Conservation (phyloP, 2,329 filamentous ascomycete species). For the Keithomyces neogunnii region DNA sequence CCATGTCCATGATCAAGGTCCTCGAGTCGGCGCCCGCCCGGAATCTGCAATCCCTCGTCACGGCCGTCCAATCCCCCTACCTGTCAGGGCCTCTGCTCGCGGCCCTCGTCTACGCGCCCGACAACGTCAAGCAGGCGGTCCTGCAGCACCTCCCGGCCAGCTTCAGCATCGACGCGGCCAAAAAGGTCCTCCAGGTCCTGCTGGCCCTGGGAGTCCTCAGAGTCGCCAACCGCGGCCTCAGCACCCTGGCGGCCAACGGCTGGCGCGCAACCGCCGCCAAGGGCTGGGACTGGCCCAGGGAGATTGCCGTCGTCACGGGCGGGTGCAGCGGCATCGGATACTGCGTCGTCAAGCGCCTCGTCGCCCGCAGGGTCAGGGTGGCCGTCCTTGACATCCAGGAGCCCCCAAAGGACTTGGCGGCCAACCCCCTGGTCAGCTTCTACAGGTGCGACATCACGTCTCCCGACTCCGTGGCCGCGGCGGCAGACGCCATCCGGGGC, state of each 20-base stretch:
- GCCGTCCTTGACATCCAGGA: slow-evolving; percentile 56
- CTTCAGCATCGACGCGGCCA: slow-evolving; percentile 4
- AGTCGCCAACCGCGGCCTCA: slow-evolving; percentile 16
- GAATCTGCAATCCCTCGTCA: slow-evolving; percentile 4
- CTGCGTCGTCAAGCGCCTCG: slow-evolving; percentile 23
- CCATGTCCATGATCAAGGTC: slow-evolving; percentile 6
- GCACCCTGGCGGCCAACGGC: slow-evolving; percentile 19
- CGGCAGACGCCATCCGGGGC: slow-evolving; percentile 27
- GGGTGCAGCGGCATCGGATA: slow-evolving; percentile 34
- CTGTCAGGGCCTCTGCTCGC: slow-evolving; percentile 11
- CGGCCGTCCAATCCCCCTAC: slow-evolving; percentile 8
- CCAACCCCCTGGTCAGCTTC: slow-evolving; percentile 15
- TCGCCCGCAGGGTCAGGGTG: slow-evolving; percentile 45
- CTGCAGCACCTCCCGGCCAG: slow-evolving; percentile 3
- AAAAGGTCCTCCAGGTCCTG: slow-evolving; percentile 10
- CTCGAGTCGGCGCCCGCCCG: slow-evolving; percentile 11
- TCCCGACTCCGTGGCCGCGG: slow-evolving; percentile 33
- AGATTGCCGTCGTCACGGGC: slow-evolving; percentile 36
- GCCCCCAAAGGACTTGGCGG: slow-evolving; percentile 16
- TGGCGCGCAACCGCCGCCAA: slow-evolving; percentile 15
- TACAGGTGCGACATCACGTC: slow-evolving; percentile 33
- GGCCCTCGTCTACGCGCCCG: slow-evolving; percentile 7
- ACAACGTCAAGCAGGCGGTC: slow-evolving; percentile 3
- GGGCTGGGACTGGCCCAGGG: slow-evolving; percentile 28
- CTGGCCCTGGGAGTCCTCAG: slow-evolving; percentile 16